Conservation (phyloP, 2,329 filamentous ascomycete genomes). For the Cladosporium oxysporum region DNA sequence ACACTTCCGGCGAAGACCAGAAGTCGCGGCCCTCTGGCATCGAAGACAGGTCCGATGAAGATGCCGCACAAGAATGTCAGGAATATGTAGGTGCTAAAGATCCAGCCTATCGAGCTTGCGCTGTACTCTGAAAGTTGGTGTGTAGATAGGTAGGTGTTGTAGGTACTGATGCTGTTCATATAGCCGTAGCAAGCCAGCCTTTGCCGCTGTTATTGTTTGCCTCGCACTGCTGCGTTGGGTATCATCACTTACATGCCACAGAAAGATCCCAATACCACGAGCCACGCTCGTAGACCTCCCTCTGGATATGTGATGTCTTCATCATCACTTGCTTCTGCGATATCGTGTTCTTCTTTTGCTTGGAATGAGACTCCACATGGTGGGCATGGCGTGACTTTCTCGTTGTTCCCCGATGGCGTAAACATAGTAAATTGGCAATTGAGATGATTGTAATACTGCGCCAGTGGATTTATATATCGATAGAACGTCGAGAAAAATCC, state of each 20-base stretch:
- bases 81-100: slow-evolving; percentile 33
- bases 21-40: slow-evolving; percentile 37
- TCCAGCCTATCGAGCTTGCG: slow-evolving; percentile 29
- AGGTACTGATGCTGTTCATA: slow-evolving; percentile 33
- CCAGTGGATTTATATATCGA: not conserved
- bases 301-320: slow-evolving; percentile 56
- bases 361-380: not conserved
- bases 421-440: not conserved
- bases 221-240: too few relatives aligned
- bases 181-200: slow-evolving; percentile 55
- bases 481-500: not conserved
- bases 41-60: slow-evolving; percentile 32
- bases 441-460: not conserved
- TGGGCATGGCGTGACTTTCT: not conserved
- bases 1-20: slow-evolving; percentile 68
- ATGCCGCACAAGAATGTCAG: slow-evolving; percentile 32
- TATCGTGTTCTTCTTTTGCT: not conserved
- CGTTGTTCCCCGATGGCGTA: not conserved
- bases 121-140: not conserved
- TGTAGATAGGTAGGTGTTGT: slow-evolving; percentile 48
- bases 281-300: slow-evolving; percentile 76
- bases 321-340: not conserved
- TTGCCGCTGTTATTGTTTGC: slow-evolving; percentile 38
- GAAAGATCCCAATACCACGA: slow-evolving; percentile 78
- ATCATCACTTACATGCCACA: slow-evolving; percentile 55